Conservation (phyloP, 495 filamentous ascomycete species). For the Aspergillus campestris region DNA sequence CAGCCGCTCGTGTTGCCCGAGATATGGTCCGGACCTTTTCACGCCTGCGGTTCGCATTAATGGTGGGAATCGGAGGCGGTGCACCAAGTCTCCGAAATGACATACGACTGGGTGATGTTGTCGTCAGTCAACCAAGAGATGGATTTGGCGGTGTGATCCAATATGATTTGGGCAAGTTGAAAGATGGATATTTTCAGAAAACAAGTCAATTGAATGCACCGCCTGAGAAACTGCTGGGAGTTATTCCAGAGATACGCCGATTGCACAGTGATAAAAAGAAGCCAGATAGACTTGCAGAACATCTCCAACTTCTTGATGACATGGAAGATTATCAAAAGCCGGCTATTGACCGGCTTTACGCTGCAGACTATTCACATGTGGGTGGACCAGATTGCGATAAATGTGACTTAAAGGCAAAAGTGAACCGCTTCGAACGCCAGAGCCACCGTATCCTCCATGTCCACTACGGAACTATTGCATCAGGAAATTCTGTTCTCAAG, state of each 20-base stretch:
- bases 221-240: conserved; percentile 12
- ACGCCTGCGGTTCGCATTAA: conserved; percentile 29
- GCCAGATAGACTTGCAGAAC: conserved; percentile 4
- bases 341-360: neutral
- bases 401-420: neutral
- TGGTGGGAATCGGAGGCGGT: conserved; percentile 42
- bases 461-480: conserved; percentile 34
- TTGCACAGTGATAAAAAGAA: neutral
- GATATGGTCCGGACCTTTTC: conserved; percentile 30
- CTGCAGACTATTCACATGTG: neutral
- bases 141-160: conserved; percentile 14
- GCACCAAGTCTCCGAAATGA: conserved; percentile 24
- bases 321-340: conserved; percentile 2
- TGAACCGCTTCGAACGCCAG: conserved; percentile 1
- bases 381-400: neutral
- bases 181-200: conserved; percentile 7
- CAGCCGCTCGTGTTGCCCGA: conserved; percentile 21
- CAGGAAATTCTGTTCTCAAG: conserved; percentile 28
- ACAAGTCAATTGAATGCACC: conserved; percentile 18
- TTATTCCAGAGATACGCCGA: conserved; percentile 8
- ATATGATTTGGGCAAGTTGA: conserved; percentile 21
- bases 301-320: conserved; percentile 1
- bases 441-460: neutral
- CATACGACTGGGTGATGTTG: conserved; percentile 39
- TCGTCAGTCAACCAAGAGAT: conserved; percentile 16